These are phyloP conservation scores for Trifolium dubium DNA, from an alignment of 306 rosid genomes.

Conservation along the genomic window DNA sequence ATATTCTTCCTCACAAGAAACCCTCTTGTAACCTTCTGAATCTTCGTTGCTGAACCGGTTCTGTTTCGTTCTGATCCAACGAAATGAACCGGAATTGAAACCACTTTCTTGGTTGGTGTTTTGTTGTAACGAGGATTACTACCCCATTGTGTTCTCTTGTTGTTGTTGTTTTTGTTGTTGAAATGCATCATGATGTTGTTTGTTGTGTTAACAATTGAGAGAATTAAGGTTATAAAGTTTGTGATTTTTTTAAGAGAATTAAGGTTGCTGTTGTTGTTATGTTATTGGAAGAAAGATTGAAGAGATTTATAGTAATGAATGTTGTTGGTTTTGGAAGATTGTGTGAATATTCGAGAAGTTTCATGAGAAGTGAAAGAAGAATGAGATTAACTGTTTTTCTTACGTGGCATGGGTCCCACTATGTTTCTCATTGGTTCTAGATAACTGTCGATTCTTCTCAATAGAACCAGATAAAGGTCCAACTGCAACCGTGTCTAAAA, in stretches of 20 bases:
- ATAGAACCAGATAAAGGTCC: too few relatives aligned
- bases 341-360: constrained; percentile 52
- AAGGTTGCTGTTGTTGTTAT: not conserved
- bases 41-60: constrained; percentile 49
- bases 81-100: constrained; percentile 65
- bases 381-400: not conserved
- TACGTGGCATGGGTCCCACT: constrained; percentile 6
- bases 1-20: constrained; percentile 62
- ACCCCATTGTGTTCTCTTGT: constrained; percentile 19
- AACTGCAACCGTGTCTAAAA: too few relatives aligned
- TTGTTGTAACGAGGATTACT: constrained; percentile 41
- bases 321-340: not conserved
- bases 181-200: constrained; percentile 12
- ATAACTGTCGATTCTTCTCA: constrained; percentile 32
- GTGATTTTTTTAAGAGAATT: not conserved
- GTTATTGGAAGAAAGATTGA: too few relatives aligned
- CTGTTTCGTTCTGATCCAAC: constrained; percentile 45
- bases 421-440: not conserved
- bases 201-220: too few relatives aligned
- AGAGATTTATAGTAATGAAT: constrained; percentile 15
- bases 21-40: constrained; percentile 69
- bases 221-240: not conserved
- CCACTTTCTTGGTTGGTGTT: constrained; percentile 47
- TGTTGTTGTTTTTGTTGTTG: constrained; percentile 30
- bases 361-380: constrained; percentile 13